These are phyloP conservation scores for Scheffersomyces cryptocercus DNA, from an alignment of 1,139 yeast species.

Conservation along the genomic window DNA sequence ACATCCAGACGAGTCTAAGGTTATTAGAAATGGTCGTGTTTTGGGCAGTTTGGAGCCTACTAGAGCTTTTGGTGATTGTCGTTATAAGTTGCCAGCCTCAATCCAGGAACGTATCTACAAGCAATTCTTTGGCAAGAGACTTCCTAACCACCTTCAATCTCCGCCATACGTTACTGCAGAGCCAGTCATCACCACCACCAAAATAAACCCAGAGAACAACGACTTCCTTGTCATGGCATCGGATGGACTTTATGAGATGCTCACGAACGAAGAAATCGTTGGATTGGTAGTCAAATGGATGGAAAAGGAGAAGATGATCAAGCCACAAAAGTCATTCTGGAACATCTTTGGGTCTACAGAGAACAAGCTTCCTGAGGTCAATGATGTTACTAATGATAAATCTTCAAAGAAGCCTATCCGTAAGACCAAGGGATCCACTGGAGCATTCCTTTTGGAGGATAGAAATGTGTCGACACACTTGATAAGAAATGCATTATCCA, in stretches of 20 bases:
- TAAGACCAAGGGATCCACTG: slow-evolving; percentile 35
- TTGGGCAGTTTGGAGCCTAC: slow-evolving; percentile 96
- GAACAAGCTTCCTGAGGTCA: slow-evolving; percentile 61
- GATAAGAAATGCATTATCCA: slow-evolving; percentile 88
- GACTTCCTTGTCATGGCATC: slow-evolving; percentile 92
- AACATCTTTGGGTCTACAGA: slow-evolving; percentile 47
- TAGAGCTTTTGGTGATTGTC: slow-evolving; percentile 95
- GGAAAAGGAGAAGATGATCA: slow-evolving; percentile 68
- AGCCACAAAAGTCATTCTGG: slow-evolving; percentile 54
- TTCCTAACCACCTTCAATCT: slow-evolving; percentile 75
- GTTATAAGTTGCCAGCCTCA: slow-evolving; percentile 76
- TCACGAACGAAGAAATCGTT: slow-evolving; percentile 89
- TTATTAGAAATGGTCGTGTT: slow-evolving; percentile 83
- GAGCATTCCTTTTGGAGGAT: slow-evolving; percentile 63
- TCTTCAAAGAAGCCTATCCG: slow-evolving; percentile 49
- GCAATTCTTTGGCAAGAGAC: slow-evolving; percentile 79
- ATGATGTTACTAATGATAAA: slow-evolving; percentile 59
- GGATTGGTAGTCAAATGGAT: slow-evolving; percentile 94
- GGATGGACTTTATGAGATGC: slow-evolving; percentile 91
- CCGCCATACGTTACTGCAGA: slow-evolving; percentile 98
- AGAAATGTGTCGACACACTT: slow-evolving; percentile 89
- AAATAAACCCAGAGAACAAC: slow-evolving; percentile 67
- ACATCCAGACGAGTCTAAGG: slow-evolving; percentile 89
- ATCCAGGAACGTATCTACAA: slow-evolving; percentile 74
- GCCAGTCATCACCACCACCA: slow-evolving; percentile 86